Percentiles rank a stretch among this genome's conserved stretches.
phyloP scores from a whole-genome alignment of 352 stramenopile genomes.

The Bremia lactucae region DNA sequence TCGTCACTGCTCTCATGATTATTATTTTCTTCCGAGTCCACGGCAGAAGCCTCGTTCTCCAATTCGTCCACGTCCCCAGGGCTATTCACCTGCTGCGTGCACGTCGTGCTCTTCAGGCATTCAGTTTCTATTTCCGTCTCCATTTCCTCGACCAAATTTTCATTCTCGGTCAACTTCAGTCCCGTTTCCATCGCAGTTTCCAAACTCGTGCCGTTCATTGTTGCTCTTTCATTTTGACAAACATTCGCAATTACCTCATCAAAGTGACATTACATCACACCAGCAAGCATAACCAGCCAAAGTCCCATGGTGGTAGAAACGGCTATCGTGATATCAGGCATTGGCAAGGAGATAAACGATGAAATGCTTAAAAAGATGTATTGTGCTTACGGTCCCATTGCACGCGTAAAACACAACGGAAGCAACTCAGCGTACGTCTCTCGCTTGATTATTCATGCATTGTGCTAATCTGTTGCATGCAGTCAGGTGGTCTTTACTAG shows the following conservation, averaged over 20 bases:
- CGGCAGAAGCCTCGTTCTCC: constrained; percentile 5
- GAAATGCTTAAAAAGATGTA: constrained; percentile 45
- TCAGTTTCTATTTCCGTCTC: background rate
- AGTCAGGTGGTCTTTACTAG: constrained; percentile 35
- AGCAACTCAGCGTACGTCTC: constrained; percentile 43
- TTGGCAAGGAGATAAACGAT: constrained; percentile 27
- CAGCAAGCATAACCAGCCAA: constrained; percentile 17
- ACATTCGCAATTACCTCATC: constrained; percentile 2
- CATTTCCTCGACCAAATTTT: too few relatives aligned
- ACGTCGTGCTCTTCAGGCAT: background rate
- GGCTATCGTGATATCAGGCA: constrained; percentile 43
- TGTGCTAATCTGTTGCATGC: background rate
- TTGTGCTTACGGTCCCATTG: constrained; percentile 40
- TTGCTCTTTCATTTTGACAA: background rate
- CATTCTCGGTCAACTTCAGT: background rate
- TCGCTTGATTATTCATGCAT: background rate
- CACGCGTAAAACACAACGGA: constrained; percentile 36
- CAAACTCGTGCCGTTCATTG: background rate
- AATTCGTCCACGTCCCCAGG: constrained; percentile 1
- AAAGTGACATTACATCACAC: constrained; percentile 11
- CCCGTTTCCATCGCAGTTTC: constrained; percentile 1
- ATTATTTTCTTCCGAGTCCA: background rate
- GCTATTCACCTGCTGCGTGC: constrained; percentile 1
- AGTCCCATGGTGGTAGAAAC: constrained; percentile 7
- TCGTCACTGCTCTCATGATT: constrained; percentile 30